Evolutionary conservation across 768 basidiomycete genomes (phyloP).

Genomic region (Mycena galopus): DNA sequence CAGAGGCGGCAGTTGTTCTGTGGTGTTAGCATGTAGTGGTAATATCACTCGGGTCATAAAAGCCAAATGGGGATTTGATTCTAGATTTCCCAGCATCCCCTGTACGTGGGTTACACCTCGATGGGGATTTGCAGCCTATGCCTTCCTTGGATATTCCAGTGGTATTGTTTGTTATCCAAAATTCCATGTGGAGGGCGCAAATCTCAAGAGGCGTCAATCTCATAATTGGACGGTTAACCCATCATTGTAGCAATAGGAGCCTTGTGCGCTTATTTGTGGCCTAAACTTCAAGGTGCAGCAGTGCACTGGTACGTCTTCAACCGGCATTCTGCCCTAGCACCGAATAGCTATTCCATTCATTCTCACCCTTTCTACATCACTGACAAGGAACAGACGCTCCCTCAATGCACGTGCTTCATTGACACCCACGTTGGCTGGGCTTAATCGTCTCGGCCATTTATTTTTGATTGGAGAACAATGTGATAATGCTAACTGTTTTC

Average conservation of each 20-base stretch:
- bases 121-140: not conserved
- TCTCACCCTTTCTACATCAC: too few relatives aligned
- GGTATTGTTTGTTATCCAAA: too few relatives aligned
- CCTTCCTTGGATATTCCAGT: too few relatives aligned
- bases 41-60: not conserved
- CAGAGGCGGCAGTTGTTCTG: not conserved
- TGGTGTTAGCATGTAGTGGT: not conserved
- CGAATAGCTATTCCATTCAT: too few relatives aligned
- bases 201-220: not conserved
- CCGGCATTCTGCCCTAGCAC: not conserved
- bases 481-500: too few relatives aligned
- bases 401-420: too few relatives aligned
- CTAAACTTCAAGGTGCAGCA: not conserved
- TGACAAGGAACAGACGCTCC: too few relatives aligned
- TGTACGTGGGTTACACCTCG: slow-evolving; percentile 5
- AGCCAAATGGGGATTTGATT: not conserved
- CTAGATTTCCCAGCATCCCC: not conserved
- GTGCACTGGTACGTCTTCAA: not conserved
- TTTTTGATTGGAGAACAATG: too few relatives aligned
- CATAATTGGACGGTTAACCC: not conserved
- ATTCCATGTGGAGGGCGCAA: not conserved
- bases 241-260: not conserved
- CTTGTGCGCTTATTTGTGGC: not conserved
- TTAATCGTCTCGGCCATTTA: too few relatives aligned
- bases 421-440: too few relatives aligned